Percentiles rank a stretch among this genome's conserved stretches.
phyloP scores from a whole-genome alignment of 192 early-diverging fungal genomes.

The Polychytrium aggregatum region DNA sequence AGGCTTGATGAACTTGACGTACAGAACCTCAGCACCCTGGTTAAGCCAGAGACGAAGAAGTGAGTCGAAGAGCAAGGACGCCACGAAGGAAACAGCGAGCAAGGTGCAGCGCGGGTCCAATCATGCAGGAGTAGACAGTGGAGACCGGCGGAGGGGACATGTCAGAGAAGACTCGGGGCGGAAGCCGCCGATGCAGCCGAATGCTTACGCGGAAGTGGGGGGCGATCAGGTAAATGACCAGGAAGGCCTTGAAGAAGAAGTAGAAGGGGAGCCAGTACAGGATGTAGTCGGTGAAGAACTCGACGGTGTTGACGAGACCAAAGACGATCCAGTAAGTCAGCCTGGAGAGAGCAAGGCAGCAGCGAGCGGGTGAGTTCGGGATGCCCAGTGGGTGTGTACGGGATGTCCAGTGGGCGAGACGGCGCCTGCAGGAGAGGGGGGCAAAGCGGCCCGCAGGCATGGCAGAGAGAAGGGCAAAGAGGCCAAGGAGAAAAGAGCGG shows the following conservation, averaged over 20 bases:
- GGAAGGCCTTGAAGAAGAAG: constrained; percentile 81
- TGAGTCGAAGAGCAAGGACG: constrained; percentile 2
- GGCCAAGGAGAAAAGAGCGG: no score
- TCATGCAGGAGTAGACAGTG: background rate
- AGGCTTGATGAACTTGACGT: constrained; percentile 62
- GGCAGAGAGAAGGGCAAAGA: no score
- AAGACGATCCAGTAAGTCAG: constrained; percentile 88
- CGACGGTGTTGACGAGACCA: constrained; percentile 73
- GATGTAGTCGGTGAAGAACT: constrained; percentile 84
- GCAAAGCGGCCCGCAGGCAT: no score
- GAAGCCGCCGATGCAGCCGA: background rate
- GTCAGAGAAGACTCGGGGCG: background rate
- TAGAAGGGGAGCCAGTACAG: constrained; percentile 93
- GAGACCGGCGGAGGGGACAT: background rate
- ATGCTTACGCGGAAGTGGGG: constrained; percentile 48
- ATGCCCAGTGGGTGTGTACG: no score
- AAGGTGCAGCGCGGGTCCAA: background rate
- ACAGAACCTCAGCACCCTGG: constrained; percentile 72
- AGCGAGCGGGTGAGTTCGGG: no score
- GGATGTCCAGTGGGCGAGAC: no score
- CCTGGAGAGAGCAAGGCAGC: constrained; percentile 4
- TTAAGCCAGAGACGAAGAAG: constrained; percentile 4
- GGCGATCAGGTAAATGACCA: constrained; percentile 76
- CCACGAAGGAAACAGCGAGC: background rate
- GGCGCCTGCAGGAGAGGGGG: no score